Percentiles rank a stretch among this genome's conserved stretches.
These are phyloP conservation scores for Macrophomina phaseolina DNA, from an alignment of 2,329 filamentous ascomycete genomes.

Conservation along the genomic window DNA sequence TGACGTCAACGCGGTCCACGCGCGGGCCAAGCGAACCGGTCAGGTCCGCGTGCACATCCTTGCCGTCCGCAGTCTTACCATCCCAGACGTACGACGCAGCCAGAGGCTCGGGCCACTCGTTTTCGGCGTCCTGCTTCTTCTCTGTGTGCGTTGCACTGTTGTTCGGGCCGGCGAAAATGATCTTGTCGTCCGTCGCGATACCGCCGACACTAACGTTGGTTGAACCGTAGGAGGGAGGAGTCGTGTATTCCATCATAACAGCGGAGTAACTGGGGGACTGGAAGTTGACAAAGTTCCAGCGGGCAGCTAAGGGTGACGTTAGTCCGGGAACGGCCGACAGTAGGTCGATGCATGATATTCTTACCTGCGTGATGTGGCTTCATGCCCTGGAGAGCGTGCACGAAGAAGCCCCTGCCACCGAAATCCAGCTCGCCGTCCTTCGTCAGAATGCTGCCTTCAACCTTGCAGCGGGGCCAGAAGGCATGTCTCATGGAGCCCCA, in stretches of 20 bases:
- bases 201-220: constrained; percentile 84
- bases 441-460: constrained; percentile 84
- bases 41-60: constrained; percentile 71
- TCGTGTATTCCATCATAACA: constrained; percentile 94
- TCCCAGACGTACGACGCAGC: constrained; percentile 77
- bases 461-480: constrained; percentile 89
- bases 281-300: constrained; percentile 94
- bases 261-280: constrained; percentile 87
- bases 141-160: constrained; percentile 71
- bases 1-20: constrained; percentile 87
- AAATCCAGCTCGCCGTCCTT: constrained; percentile 82
- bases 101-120: constrained; percentile 87
- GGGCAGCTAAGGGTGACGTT: constrained; percentile 61
- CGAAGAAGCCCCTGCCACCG: constrained; percentile 78
- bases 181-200: constrained; percentile 79
- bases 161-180: constrained; percentile 74
- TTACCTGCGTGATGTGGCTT: constrained; percentile 93
- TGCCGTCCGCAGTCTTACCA: constrained; percentile 77
- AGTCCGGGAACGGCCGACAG: constrained; percentile 7
- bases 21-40: constrained; percentile 72
- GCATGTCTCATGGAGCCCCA: constrained; percentile 93
- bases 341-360: constrained; percentile 31
- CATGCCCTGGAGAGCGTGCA: constrained; percentile 93
- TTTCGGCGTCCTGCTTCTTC: constrained; percentile 73
- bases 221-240: constrained; percentile 87